Percentiles rank a stretch among this genome's conserved stretches.
These are phyloP conservation scores for Ophiocordyceps robertsii DNA, from an alignment of 2,329 filamentous ascomycete genomes.

Conservation along the genomic window DNA sequence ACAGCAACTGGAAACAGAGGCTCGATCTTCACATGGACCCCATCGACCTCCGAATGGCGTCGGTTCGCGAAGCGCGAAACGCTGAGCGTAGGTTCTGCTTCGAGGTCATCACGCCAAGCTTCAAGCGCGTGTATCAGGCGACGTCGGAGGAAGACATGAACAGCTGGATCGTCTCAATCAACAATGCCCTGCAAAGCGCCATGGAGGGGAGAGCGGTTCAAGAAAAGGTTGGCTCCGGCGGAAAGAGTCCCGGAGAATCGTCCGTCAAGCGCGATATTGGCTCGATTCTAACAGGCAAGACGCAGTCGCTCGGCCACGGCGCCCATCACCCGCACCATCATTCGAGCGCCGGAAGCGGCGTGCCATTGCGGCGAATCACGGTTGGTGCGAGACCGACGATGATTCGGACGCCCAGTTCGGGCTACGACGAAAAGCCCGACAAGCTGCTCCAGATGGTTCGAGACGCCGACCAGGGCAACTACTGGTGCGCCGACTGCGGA, in stretches of 20 bases:
- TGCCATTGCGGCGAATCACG: slow-evolving; percentile 73
- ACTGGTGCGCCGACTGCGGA: slow-evolving; percentile 87
- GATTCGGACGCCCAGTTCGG: slow-evolving; percentile 53
- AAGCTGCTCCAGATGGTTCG: slow-evolving; percentile 78
- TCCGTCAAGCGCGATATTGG: slow-evolving; percentile 75
- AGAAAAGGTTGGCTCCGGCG: slow-evolving; percentile 31
- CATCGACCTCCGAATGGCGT: slow-evolving; percentile 93
- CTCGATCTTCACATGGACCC: slow-evolving; percentile 96
- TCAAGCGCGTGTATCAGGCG: slow-evolving; percentile 91
- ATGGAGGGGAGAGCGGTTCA: slow-evolving; percentile 65
- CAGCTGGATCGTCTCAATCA: slow-evolving; percentile 91
- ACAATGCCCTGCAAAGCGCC: slow-evolving; percentile 91
- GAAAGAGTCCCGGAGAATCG: slow-evolving; percentile 26
- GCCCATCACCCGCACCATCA: slow-evolving; percentile 36
- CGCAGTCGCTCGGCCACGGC: slow-evolving; percentile 50
- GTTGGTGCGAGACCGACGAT: slow-evolving; percentile 77
- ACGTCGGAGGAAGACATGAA: slow-evolving; percentile 98
- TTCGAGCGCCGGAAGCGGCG: slow-evolving; percentile 29
- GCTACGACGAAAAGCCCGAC: slow-evolving; percentile 70
- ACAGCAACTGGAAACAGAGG: slow-evolving; percentile 98
- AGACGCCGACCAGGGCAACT: slow-evolving; percentile 84
- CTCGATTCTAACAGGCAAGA: slow-evolving; percentile 86
- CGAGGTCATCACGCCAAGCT: slow-evolving; percentile 94
- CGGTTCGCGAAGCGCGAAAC: slow-evolving; percentile 87
- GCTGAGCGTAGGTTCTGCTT: slow-evolving; percentile 94